Conservation (phyloP, 768 basidiomycete genomes). For the Hysterangium stoloniferum region DNA sequence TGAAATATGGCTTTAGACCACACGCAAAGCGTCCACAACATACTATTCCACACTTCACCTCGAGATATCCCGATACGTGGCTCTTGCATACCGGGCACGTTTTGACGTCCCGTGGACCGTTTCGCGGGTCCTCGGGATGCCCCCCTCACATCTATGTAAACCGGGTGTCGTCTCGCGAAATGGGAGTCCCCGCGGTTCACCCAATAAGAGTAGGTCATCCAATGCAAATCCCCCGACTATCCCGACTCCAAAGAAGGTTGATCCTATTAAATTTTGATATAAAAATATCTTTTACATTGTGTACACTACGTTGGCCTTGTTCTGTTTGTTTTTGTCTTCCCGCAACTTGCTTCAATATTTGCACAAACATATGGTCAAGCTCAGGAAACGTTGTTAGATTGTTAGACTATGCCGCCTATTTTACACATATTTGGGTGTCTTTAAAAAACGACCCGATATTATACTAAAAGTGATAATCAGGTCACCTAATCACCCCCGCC, state of each 20-base stretch:
- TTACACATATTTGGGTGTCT: too few relatives aligned
- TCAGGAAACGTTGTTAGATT: too few relatives aligned
- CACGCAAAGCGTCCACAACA: conserved; percentile 88
- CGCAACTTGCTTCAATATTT: too few relatives aligned
- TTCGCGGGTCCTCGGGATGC: conserved; percentile 69
- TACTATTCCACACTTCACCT: conserved; percentile 95
- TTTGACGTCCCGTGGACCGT: conserved; percentile 79
- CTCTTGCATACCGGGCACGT: conserved; percentile 52
- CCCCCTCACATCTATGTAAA: conserved; percentile 58
- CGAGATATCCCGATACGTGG: conserved; percentile 84
- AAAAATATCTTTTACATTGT: too few relatives aligned
- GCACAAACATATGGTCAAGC: too few relatives aligned
- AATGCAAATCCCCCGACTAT: conserved; percentile 23
- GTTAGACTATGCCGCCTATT: too few relatives aligned
- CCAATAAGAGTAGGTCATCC: conserved; percentile 18
- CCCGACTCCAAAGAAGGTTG: conserved; percentile 36
- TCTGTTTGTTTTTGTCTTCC: too few relatives aligned
- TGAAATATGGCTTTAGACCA: conserved; percentile 46
- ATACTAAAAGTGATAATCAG: too few relatives aligned
- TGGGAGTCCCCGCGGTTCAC: conserved; percentile 18
- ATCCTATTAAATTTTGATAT: conserved; percentile 36
- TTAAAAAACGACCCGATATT: too few relatives aligned
- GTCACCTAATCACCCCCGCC: too few relatives aligned
- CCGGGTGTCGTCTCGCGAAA: conserved; percentile 15
- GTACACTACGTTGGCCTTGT: too few relatives aligned